Conservation (phyloP, 2,329 filamentous ascomycete species). For the Bipolaris zeicola region DNA sequence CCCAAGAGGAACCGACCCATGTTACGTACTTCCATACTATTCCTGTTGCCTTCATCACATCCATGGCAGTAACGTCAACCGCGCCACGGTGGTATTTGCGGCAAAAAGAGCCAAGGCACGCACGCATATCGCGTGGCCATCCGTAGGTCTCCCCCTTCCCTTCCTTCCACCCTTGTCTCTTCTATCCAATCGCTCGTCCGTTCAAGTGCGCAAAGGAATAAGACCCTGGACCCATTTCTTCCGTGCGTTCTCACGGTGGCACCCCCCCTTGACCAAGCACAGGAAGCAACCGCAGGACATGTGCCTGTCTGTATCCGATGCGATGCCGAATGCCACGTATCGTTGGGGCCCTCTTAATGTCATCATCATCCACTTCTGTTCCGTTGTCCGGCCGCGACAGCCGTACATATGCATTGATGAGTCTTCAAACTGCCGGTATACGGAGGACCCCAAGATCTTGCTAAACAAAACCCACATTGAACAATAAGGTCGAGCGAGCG, state of each 20-base stretch:
- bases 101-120: not conserved
- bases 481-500: not conserved
- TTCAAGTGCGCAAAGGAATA: constrained; percentile 5
- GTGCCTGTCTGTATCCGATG: constrained; percentile 5
- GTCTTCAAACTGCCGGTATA: not conserved
- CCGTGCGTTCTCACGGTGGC: constrained; percentile 5
- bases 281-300: not conserved
- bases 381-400: constrained; percentile 5
- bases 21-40: not conserved
- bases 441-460: not conserved
- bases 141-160: not conserved
- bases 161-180: not conserved
- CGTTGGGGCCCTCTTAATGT: constrained; percentile 3
- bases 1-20: not conserved
- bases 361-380: not conserved
- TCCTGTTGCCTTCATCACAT: not conserved
- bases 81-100: not conserved
- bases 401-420: not conserved
- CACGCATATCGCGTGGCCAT: constrained; percentile 1
- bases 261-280: not conserved
- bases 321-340: constrained; percentile 10
- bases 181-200: not conserved
- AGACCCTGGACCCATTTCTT: constrained; percentile 15
- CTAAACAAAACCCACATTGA: not conserved
- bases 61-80: not conserved